Evolutionary conservation across 345 rosid genomes (phyloP), one percentile per base, ranked within the genome.

Genomic region (Gossypium rotundifolium): DNA sequence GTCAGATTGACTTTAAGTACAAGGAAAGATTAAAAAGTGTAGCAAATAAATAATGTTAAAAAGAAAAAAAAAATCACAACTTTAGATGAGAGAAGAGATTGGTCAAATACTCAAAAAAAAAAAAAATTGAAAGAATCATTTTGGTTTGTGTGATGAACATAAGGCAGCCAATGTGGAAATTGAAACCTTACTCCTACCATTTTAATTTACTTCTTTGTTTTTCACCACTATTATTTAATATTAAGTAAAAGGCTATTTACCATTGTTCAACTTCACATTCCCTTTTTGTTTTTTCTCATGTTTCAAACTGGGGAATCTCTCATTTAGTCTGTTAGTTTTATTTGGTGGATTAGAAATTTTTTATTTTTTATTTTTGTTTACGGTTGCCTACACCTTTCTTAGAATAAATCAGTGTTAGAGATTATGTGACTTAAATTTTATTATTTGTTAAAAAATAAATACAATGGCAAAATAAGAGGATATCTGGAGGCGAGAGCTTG

Each of bases 81-180:
- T 68, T 68, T 68, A 25, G 72, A 68, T 49, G 3, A 25, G 38
- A 46, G 71, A 45, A 14, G 20, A 46, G 71, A 66, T 13, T 22
- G 55, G 71, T 48, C 40, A 45, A 66, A 25, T 22, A 16, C 12
- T 16, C 12, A 20, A 1, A 6, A 20, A 23, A 22, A 20, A 22
- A 22, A 23, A 23, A 10, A 27, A 0, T 18, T 23, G 14, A 22
- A 49, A 27, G 23, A 27, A 69, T 10, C 59, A 69, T 69, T 5
- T 8, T 51, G 59, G 59, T 53, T 49, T 44, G 11, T 16, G 29
- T 20, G 65, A 65, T 23, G 54, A 68, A 38, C 42, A 38, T 18
- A 74, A 63, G 80, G 72, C 79, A 72, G 44, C 74, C 81, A 18
- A 75, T 46, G 17, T 77, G 44, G 83, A 84, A 79, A 70, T 29